These are phyloP conservation scores for Serpula lacrymans DNA, from an alignment of 768 basidiomycete species.

Conservation along the genomic window DNA sequence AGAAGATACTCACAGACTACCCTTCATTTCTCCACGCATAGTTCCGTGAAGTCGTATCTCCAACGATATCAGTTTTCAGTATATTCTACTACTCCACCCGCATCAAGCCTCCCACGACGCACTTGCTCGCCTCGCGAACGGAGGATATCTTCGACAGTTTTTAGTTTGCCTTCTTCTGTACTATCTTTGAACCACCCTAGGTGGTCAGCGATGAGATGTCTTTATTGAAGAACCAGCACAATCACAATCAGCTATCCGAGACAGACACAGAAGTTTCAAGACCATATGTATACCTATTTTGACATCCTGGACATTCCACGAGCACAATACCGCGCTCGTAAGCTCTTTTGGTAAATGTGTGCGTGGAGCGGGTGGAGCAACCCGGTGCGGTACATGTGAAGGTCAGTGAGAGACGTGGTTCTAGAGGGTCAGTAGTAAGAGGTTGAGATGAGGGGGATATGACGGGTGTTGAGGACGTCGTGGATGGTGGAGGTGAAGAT, in stretches of 20 bases:
- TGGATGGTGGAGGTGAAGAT: conserved; percentile 11
- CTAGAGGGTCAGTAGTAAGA: conserved; percentile 36
- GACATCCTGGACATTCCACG: conserved; percentile 87
- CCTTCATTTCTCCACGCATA: too few species aligned
- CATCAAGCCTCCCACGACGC: conserved; percentile 44
- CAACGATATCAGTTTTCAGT: conserved; percentile 21
- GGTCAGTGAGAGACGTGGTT: conserved; percentile 69
- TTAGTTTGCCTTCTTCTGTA: conserved; percentile 66
- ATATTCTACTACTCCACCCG: conserved; percentile 56
- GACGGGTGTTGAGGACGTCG: conserved; percentile 3
- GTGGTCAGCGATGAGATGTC: conserved; percentile 87
- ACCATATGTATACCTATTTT: conserved; percentile 61
- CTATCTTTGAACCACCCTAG: conserved; percentile 89
- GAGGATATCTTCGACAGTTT: conserved; percentile 82
- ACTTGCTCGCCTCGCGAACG: conserved; percentile 77
- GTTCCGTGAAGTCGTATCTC: too few species aligned
- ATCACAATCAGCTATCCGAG: background rate
- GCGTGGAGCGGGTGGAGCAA: conserved; percentile 79
- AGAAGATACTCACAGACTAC: too few species aligned
- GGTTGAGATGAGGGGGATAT: conserved; percentile 4
- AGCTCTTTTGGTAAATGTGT: conserved; percentile 79
- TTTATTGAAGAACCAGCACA: conserved; percentile 21
- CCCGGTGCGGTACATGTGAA: conserved; percentile 82
- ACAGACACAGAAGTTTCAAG: background rate
- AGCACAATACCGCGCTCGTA: conserved; percentile 90